These are phyloP conservation scores for Quillaja saponaria DNA, from an alignment of 306 rosid genomes.

Conservation along the genomic window DNA sequence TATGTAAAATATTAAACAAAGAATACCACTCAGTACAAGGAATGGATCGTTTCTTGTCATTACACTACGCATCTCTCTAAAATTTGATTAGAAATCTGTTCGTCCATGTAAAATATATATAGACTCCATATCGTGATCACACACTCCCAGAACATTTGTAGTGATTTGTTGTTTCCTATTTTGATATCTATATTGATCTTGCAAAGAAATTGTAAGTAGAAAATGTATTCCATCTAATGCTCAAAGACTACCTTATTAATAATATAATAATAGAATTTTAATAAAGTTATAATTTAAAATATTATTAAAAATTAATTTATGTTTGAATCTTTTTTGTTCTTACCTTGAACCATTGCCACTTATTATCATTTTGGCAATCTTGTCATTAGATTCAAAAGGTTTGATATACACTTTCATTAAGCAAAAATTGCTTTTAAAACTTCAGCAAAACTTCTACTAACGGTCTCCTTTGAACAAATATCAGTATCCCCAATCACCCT, in stretches of 20 bases:
- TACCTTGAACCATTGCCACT: background rate
- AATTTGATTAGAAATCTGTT: conserved; percentile 1
- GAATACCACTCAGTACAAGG: background rate
- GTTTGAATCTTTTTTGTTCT: too few relatives aligned
- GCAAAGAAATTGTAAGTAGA: background rate
- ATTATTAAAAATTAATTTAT: too few relatives aligned
- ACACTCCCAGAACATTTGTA: background rate
- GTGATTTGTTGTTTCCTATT: background rate
- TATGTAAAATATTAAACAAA: too few relatives aligned
- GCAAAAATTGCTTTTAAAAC: too few relatives aligned
- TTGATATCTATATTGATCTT: background rate
- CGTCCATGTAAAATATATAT: conserved; percentile 10
- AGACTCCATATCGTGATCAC: background rate
- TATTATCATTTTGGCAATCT: background rate
- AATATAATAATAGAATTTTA: background rate
- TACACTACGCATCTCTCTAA: background rate
- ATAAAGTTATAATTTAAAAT: too few relatives aligned
- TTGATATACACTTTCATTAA: too few relatives aligned
- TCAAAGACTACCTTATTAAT: background rate
- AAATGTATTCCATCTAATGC: conserved; percentile 3
- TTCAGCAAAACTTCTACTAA: too few relatives aligned
- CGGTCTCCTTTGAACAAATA: too few relatives aligned
- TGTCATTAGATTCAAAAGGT: too few relatives aligned
- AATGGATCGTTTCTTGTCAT: background rate
- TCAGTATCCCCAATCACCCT: too few relatives aligned